Conservation (phyloP, 2,329 filamentous ascomycete genomes). For the Plectosphaerella cucumerina region DNA sequence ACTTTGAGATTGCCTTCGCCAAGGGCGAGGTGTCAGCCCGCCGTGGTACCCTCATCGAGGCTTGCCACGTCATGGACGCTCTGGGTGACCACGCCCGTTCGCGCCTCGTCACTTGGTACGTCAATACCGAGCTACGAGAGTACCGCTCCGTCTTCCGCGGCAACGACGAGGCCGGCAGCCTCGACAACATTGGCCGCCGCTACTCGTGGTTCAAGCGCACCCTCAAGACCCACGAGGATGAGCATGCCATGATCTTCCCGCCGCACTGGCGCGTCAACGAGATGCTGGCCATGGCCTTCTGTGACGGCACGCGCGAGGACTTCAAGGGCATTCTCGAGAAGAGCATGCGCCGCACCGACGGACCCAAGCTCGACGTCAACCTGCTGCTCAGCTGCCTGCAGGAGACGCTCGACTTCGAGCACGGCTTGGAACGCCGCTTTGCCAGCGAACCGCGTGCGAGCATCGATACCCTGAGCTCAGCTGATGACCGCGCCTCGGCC, state of each 20-base stretch:
- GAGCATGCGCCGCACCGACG: constrained; percentile 74
- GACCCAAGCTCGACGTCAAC: constrained; percentile 82
- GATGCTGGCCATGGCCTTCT: constrained; percentile 84
- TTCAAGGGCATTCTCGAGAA: constrained; percentile 89
- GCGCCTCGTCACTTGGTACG: constrained; percentile 90
- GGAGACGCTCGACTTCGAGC: constrained; percentile 95
- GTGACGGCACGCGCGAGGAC: constrained; percentile 91
- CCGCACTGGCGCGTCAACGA: constrained; percentile 86
- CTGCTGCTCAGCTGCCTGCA: constrained; percentile 84
- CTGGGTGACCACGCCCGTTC: constrained; percentile 81
- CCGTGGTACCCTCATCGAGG: constrained; percentile 72
- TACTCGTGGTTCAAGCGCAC: constrained; percentile 97
- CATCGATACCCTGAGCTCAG: constrained; percentile 82
- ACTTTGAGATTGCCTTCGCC: constrained; percentile 93
- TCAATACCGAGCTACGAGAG: constrained; percentile 93
- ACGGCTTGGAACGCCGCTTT: constrained; percentile 82
- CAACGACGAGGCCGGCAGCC: constrained; percentile 90
- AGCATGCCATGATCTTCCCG: constrained; percentile 86
- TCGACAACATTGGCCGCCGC: constrained; percentile 92
- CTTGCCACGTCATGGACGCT: constrained; percentile 91
- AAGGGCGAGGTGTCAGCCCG: constrained; percentile 75
- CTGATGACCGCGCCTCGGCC: constrained; percentile 68
- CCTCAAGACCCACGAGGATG: constrained; percentile 92
- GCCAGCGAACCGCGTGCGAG: constrained; percentile 70
- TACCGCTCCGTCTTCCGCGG: constrained; percentile 94